Conservation (phyloP, 2,329 filamentous ascomycete species). For the Hypoxylon sp. region DNA sequence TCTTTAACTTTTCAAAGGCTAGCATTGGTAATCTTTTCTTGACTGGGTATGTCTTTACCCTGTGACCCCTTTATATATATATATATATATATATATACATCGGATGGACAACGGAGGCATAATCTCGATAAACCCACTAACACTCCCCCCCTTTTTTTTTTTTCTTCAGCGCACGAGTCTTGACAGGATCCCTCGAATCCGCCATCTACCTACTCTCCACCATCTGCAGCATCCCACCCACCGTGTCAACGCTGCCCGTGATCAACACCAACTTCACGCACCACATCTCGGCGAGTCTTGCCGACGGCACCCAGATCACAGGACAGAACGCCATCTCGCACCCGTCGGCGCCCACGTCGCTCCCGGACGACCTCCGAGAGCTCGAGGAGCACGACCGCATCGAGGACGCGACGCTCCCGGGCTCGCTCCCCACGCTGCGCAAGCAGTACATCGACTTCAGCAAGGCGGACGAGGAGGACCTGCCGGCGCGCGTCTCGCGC, state of each 20-base stretch:
- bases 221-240: constrained; percentile 82
- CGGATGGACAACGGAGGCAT: too few species aligned
- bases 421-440: constrained; percentile 80
- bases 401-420: constrained; percentile 83
- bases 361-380: constrained; percentile 52
- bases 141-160: neutral
- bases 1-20: constrained; percentile 80
- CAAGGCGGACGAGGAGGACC: constrained; percentile 77
- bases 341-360: constrained; percentile 71
- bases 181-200: constrained; percentile 91
- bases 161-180: constrained; percentile 72
- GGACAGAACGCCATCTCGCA: constrained; percentile 95
- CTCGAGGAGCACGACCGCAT: constrained; percentile 68
- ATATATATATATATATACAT: too few species aligned
- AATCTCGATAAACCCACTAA: neutral
- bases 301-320: constrained; percentile 79
- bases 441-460: constrained; percentile 84
- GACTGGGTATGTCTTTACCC: constrained; percentile 66
- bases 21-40: constrained; percentile 83
- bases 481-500: constrained; percentile 78
- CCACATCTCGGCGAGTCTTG: constrained; percentile 86
- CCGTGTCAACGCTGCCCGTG: constrained; percentile 82
- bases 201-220: constrained; percentile 89
- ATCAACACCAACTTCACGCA: constrained; percentile 96
- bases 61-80: neutral